Base-by-base conservation (phyloP, 768 basidiomycete genomes). In the Nidularia sp. region DNA sequence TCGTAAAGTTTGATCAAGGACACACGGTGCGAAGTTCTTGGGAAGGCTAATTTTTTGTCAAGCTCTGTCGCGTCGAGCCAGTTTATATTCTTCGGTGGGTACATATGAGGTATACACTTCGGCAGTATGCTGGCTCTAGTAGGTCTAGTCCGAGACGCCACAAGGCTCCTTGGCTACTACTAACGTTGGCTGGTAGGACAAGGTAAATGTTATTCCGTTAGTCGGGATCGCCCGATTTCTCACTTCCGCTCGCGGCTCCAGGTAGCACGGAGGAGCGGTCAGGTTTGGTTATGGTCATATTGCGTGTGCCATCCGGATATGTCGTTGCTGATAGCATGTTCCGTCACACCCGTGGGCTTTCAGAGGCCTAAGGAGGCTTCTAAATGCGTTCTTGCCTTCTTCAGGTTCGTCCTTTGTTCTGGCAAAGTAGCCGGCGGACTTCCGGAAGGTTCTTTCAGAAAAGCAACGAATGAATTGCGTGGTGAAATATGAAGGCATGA, bases 201-300 rank as follows among this genome's bases (percentile, higher is more conserved):
- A 45, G 44, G 50, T 42, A 42, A 57, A 39, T 31, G 45, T 54
- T 32, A 50, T 48, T 45, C 51, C 52, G 39, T 41, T 42, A 48
- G 32, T 39, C 60, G 60, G 62, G 50, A 57, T 55, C 34, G 34
- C 33, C 62, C 60, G 62, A 48, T 34, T 44, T 54, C 53, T 50
- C 44, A 54, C 34, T 53, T 34, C 52, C 45, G 52, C 51, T 59
- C 62, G 15, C 60, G 25, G 25, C 25, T 29, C 25, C 25, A 63
- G 50, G 51, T 31, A 58, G 47, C 57, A 57, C 60, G 62, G 62
- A 63, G 55, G 52, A 46, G 56, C 59, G 56, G 47, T 39, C 34
- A 45, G 9, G 44, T 13, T n/a, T 45, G 9, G 13, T n/a, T 45
- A n/a, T 45, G 44, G 44, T 45, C 44, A 45, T 45, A 45, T 45